A percentile compares a stretch with the other conserved stretches of the same genome.
These are phyloP conservation scores for Dichomitus squalens DNA, from an alignment of 1,284 basidiomycete genomes.

Conservation along the genomic window DNA sequence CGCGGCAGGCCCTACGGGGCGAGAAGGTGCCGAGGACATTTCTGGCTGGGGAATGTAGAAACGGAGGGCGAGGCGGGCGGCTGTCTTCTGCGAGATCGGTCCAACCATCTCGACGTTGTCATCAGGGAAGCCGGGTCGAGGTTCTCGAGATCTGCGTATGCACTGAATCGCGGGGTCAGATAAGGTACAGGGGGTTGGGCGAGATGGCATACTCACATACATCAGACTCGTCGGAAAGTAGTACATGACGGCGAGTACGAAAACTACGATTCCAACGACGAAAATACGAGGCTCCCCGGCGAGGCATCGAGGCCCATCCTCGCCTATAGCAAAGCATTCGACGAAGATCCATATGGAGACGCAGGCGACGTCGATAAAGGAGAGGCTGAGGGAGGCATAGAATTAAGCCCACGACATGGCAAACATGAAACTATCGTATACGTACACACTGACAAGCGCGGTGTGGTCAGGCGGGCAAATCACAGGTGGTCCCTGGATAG, in stretches of 20 bases:
- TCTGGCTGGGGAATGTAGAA: conserved; percentile 79
- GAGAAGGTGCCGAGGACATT: conserved; percentile 34
- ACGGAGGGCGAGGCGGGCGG: conserved; percentile 75
- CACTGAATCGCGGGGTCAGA: not conserved
- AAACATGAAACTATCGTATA: not conserved
- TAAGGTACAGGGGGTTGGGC: not conserved
- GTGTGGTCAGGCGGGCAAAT: not conserved
- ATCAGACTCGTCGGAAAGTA: conserved; percentile 51
- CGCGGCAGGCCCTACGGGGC: conserved; percentile 47
- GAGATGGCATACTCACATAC: not conserved
- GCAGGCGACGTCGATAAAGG: not conserved
- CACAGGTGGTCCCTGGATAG: not conserved
- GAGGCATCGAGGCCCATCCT: not conserved
- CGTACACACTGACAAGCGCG: not conserved
- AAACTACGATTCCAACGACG: conserved; percentile 37
- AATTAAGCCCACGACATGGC: not conserved
- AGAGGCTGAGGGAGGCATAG: not conserved
- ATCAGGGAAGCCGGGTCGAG: conserved; percentile 25
- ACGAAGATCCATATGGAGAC: conserved; percentile 1
- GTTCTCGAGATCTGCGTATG: not conserved
- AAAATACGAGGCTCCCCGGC: not conserved
- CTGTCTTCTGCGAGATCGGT: conserved; percentile 64
- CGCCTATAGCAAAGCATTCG: not conserved
- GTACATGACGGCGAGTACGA: conserved; percentile 68
- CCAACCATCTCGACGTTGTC: conserved; percentile 40